Percentiles rank a stretch among this genome's conserved stretches.
Conservation (phyloP, 805 yeast species). For the Ascoidea tarda region DNA sequence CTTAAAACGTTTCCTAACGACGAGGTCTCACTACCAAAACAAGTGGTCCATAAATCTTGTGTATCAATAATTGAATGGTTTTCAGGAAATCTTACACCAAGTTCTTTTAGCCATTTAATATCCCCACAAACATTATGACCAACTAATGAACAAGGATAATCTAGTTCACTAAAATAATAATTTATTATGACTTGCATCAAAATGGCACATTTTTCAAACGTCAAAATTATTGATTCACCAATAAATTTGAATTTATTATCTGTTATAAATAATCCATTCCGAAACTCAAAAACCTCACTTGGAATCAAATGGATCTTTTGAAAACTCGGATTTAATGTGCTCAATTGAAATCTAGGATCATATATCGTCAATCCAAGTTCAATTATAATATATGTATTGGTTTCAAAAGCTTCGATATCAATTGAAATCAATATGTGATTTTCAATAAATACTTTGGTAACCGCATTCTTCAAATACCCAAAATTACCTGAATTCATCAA, state of each 20-base stretch:
- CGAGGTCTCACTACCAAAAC: constrained; percentile 27
- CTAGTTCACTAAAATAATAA: constrained; percentile 22
- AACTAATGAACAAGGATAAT: constrained; percentile 22
- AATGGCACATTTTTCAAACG: constrained; percentile 19
- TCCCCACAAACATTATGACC: constrained; percentile 52
- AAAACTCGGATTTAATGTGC: constrained; percentile 29
- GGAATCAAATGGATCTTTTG: constrained; percentile 29
- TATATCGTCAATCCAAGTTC: constrained; percentile 45
- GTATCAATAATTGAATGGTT: constrained; percentile 30
- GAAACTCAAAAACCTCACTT: constrained; percentile 24
- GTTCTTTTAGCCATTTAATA: constrained; percentile 29
- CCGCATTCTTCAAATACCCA: not conserved
- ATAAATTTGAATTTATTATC: constrained; percentile 37
- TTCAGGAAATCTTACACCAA: constrained; percentile 34
- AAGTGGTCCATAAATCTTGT: constrained; percentile 23
- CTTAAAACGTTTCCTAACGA: constrained; percentile 32
- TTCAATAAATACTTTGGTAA: constrained; percentile 8
- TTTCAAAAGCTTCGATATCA: constrained; percentile 47
- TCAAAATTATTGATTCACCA: constrained; percentile 32
- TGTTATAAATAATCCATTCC: constrained; percentile 40
- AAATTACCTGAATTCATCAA: no score
- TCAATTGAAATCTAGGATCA: constrained; percentile 40
- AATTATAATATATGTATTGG: constrained; percentile 26
- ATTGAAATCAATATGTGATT: constrained; percentile 27
- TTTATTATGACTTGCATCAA: constrained; percentile 30